Percentiles rank a stretch among this genome's conserved stretches.
Evolutionary conservation across 768 basidiomycete species (phyloP).

Genomic region (Cyathus striatus): DNA sequence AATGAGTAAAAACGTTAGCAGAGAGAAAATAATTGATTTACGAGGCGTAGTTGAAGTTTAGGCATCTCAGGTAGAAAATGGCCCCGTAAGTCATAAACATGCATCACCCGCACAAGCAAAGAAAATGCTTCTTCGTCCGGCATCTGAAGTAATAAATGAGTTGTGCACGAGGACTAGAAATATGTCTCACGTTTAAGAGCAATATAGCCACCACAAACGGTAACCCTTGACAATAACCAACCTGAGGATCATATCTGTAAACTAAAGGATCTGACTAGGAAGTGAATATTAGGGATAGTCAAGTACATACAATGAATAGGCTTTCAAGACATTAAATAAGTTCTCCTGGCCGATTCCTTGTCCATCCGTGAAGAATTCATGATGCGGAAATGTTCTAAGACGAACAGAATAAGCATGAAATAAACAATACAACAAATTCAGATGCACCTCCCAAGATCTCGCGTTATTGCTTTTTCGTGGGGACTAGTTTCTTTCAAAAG

Average conservation of each 20-base stretch:
- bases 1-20: not conserved
- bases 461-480: conserved; percentile 91
- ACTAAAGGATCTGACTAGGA: conserved; percentile 2
- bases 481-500: conserved; percentile 79
- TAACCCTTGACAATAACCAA: conserved; percentile 96
- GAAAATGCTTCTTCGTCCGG: conserved; percentile 99
- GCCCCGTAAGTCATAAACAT: conserved; percentile 92
- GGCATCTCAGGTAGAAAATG: conserved; percentile 99
- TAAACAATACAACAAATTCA: conserved; percentile 7
- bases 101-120: conserved; percentile 90
- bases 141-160: conserved; percentile 60
- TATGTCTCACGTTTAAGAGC: conserved; percentile 78
- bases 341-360: conserved; percentile 97
- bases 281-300: not conserved
- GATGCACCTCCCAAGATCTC: conserved; percentile 80
- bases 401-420: conserved; percentile 4
- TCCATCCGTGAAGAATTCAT: conserved; percentile 92
- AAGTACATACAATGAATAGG: conserved; percentile 78
- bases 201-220: conserved; percentile 95
- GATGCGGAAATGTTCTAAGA: conserved; percentile 95
- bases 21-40: conserved; percentile 26
- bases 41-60: conserved; percentile 86
- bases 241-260: conserved; percentile 89
- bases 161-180: not conserved
- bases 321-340: conserved; percentile 95